These are phyloP conservation scores for Thalassiosira exigua DNA, from an alignment of 352 stramenopile genomes.

Conservation along the genomic window DNA sequence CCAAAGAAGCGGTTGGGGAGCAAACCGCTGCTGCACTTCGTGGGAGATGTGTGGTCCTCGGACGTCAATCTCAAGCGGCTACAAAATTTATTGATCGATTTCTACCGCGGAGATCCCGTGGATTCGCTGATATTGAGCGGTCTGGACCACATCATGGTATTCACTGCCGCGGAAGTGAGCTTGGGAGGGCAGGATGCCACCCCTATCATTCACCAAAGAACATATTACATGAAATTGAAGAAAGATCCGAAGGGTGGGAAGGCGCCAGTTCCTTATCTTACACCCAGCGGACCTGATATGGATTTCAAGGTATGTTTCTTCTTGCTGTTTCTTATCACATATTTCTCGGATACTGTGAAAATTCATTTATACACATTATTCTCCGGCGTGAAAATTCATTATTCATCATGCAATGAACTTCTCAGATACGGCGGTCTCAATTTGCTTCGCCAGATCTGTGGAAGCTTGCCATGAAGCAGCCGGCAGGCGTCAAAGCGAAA, in stretches of 20 bases:
- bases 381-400: too few species aligned
- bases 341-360: too few species aligned
- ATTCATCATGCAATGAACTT: conserved; percentile 7
- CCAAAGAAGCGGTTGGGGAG: conserved; percentile 89
- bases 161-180: conserved; percentile 89
- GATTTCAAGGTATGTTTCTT: conserved; percentile 74
- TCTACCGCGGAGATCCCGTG: conserved; percentile 97
- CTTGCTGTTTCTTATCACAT: too few species aligned
- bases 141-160: conserved; percentile 97
- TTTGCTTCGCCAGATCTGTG: conserved; percentile 94
- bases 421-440: conserved; percentile 93
- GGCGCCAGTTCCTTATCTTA: conserved; percentile 86
- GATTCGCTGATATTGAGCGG: conserved; percentile 94
- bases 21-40: conserved; percentile 96
- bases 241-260: conserved; percentile 80
- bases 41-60: conserved; percentile 93
- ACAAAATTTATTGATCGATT: conserved; percentile 94
- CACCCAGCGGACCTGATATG: conserved; percentile 81
- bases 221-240: conserved; percentile 96
- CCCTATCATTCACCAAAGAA: conserved; percentile 91
- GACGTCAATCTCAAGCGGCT: conserved; percentile 91
- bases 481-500: conserved; percentile 86
- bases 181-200: conserved; percentile 33
- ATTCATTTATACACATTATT: too few species aligned
- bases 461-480: conserved; percentile 94